Percentiles rank a stretch among this genome's conserved stretches.
phyloP scores from a whole-genome alignment of 2,329 filamentous ascomycete genomes.

The Pestalotiopsis sp. region DNA sequence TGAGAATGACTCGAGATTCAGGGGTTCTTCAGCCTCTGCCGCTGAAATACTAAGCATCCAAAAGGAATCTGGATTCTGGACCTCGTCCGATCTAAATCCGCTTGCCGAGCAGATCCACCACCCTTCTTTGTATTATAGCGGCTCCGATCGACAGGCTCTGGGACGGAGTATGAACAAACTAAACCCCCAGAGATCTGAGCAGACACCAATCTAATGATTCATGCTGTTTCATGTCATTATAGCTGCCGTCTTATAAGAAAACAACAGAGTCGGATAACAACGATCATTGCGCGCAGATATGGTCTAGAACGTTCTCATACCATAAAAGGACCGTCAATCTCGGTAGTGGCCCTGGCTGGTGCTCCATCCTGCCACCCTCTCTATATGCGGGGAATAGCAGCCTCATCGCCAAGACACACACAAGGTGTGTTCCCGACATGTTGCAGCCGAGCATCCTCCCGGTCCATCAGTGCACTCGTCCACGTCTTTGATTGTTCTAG shows the following conservation, averaged over 20 bases:
- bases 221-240: conserved; percentile 19
- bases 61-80: neutral
- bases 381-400: neutral
- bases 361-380: conserved; percentile 2
- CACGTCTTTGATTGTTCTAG: no score
- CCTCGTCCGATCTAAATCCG: neutral
- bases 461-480: no score
- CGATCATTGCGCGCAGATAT: neutral
- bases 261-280: neutral
- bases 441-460: no score
- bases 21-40: neutral
- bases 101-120: neutral
- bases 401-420: conserved; percentile 4
- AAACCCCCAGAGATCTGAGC: neutral
- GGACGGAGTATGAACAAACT: neutral
- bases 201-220: neutral
- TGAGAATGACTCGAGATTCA: neutral
- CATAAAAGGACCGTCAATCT: neutral
- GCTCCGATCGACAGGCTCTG: neutral
- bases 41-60: neutral
- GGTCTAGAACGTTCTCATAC: neutral
- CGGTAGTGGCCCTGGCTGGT: neutral
- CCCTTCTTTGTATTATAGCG: neutral
- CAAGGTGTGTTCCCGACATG: neutral
- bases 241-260: conserved; percentile 30